Evolutionary conservation across 1,284 basidiomycete genomes (phyloP).

Genomic region (Cryptococcus depauperatus): DNA sequence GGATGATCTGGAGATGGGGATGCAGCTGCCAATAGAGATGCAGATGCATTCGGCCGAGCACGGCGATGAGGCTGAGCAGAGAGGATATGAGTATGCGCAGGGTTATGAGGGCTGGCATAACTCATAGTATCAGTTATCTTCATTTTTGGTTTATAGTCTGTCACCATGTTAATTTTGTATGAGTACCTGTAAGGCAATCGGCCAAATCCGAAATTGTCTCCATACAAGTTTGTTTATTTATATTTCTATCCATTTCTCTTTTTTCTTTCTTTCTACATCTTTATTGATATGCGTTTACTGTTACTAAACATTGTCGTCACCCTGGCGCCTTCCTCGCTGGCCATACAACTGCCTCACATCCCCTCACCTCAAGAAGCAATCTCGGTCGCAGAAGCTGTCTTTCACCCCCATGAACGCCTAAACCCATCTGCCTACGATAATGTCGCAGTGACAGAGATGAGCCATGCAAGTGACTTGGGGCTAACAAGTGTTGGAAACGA

Average conservation of each 20-base stretch:
- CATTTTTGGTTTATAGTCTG: too few species aligned
- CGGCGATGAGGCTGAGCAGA: conserved; percentile 18
- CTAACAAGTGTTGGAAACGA: conserved; percentile 30
- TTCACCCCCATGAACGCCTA: conserved; percentile 14
- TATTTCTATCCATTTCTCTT: too few species aligned
- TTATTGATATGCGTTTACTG: neutral
- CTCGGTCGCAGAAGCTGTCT: conserved; percentile 20
- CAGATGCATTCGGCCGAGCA: conserved; percentile 36
- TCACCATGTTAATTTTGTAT: too few species aligned
- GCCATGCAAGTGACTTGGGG: conserved; percentile 29
- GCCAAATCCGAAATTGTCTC: too few species aligned
- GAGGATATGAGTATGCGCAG: neutral
- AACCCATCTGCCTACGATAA: conserved; percentile 1
- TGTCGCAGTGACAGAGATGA: conserved; percentile 15
- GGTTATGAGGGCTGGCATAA: conserved; percentile 2
- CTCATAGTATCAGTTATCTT: too few species aligned
- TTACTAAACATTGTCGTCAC: too few species aligned
- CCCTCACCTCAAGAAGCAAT: conserved; percentile 31
- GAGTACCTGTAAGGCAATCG: too few species aligned
- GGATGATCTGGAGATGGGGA: conserved; percentile 44
- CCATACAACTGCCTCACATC: conserved; percentile 25
- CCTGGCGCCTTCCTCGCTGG: neutral
- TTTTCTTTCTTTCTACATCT: neutral
- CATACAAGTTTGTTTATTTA: too few species aligned
- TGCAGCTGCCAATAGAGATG: conserved; percentile 43